Base-by-base conservation (phyloP, 2,329 filamentous ascomycete genomes). In the Aspergillus brunneoviolaceus region DNA sequence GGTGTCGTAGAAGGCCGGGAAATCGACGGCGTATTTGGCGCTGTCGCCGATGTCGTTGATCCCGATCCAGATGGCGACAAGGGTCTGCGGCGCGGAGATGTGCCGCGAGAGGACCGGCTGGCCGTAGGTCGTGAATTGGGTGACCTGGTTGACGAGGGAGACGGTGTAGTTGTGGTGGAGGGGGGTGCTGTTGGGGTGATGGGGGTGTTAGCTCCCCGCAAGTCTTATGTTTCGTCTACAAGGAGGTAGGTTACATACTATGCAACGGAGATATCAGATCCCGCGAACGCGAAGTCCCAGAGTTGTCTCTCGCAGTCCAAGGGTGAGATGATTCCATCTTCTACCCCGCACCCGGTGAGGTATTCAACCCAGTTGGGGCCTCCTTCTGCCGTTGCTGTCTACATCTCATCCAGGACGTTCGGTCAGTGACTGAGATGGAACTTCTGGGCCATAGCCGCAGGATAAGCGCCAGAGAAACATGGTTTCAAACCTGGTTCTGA, bases 241-340 rank as follows among this genome's bases (percentile, higher is more conserved):
- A 60, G 11, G 21, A 16, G 4, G 23, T 5, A 23, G 5, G 23
- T 23, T 39, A 55, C 72, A 61, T 60, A 78, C 75, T 74, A 77
- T 58, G 75, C 69, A 9, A 72, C 72, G 6, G 79, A 79, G 19
- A 84, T 77, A 58, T 85, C 81, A 0, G 81, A 76, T 2, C 83
- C 83, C 1, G 80, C 82, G 61, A 84, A 85, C 0, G 83, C 82
- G 65, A 85, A 85, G 58, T 85, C 79, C 83, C 83, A 85, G 0
- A 85, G 74, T 55, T 84, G 80, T 11, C 71, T 74, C 10, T 74
- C 62, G 65, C 83, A 85, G 21, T 72, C 70, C 27, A 69, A 67
- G 2, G 81, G 82, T 2, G 74, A 72, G 10, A 74, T 79, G 3
- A 79, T 66, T 7, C 81, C 80, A 14, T 75, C 68, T 42, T 79